phyloP scores from a whole-genome alignment of 331 rosid genomes.

The Malus hybrid region DNA sequence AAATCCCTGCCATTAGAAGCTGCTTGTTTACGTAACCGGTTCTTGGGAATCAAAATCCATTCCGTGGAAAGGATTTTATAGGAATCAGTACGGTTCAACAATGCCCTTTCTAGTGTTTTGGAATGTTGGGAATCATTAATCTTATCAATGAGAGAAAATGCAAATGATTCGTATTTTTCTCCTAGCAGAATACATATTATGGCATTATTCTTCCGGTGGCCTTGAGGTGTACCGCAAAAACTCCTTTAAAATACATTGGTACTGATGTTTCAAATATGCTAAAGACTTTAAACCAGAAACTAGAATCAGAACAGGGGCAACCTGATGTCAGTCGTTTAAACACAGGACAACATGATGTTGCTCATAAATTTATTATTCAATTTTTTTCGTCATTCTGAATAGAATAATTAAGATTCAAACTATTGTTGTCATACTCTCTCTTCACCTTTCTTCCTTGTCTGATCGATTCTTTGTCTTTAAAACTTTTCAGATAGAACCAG shows the following conservation, averaged over 20 bases:
- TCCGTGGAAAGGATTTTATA: neutral
- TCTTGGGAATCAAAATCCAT: neutral
- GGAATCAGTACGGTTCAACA: neutral
- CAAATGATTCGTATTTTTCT: neutral
- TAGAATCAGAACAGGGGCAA: neutral
- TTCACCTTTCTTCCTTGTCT: neutral
- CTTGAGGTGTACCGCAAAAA: neutral
- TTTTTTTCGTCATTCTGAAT: neutral
- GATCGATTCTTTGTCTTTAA: neutral
- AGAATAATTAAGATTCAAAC: neutral
- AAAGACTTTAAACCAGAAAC: neutral
- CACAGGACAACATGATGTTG: neutral
- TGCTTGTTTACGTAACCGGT: neutral
- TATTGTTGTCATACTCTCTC: neutral
- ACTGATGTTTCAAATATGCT: neutral
- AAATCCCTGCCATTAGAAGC: neutral
- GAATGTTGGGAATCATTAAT: neutral
- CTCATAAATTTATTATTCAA: neutral
- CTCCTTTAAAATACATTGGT: neutral
- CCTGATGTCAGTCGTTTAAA: neutral
- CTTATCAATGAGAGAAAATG: neutral
- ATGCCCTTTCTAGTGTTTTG: neutral
- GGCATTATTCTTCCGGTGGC: neutral
- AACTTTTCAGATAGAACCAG: constrained; percentile 80
- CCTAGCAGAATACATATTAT: neutral